phyloP scores from a whole-genome alignment of 306 rosid genomes.

The Comarum palustre region DNA sequence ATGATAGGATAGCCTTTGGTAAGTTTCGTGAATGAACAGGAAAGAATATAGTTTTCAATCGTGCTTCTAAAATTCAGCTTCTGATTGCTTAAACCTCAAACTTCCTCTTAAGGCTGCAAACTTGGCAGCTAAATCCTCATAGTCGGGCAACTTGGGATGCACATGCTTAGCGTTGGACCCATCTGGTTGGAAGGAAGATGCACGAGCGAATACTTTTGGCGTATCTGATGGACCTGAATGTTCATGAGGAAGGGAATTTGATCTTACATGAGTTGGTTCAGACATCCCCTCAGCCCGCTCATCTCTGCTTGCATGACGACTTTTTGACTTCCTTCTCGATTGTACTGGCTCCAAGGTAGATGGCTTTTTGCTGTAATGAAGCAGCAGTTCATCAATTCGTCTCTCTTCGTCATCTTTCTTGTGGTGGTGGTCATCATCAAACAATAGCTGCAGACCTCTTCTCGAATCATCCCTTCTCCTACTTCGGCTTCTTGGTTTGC shows the following conservation, averaged over 20 bases:
- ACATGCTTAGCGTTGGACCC: slow-evolving; percentile 65
- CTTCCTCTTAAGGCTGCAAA: slow-evolving; percentile 81
- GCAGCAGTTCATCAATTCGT: slow-evolving; percentile 74
- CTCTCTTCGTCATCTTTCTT: slow-evolving; percentile 73
- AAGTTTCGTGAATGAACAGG: slow-evolving; percentile 8
- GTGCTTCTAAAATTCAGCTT: slow-evolving; percentile 21
- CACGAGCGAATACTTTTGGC: slow-evolving; percentile 62
- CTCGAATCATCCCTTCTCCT: slow-evolving; percentile 58
- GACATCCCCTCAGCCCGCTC: slow-evolving; percentile 38
- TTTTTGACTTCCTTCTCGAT: slow-evolving; percentile 57
- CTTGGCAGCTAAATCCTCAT: slow-evolving; percentile 76
- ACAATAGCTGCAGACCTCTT: slow-evolving; percentile 70
- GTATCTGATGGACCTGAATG: slow-evolving; percentile 44
- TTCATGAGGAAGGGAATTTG: slow-evolving; percentile 69
- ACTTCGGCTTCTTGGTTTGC: slow-evolving; percentile 64
- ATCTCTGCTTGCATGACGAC: slow-evolving; percentile 53
- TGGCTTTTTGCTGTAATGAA: slow-evolving; percentile 81
- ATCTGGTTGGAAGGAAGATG: slow-evolving; percentile 78
- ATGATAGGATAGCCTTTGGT: slow-evolving; percentile 17
- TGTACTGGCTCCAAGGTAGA: slow-evolving; percentile 48
- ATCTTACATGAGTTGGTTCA: slow-evolving; percentile 48
- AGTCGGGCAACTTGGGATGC: slow-evolving; percentile 94
- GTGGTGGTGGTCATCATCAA: slow-evolving; percentile 59
- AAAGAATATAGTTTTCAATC: slow-evolving; percentile 20
- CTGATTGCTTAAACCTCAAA: slow-evolving; percentile 31